Evolutionary conservation across 2,329 filamentous ascomycete genomes (phyloP).

Genomic region (Pyricularia sp.): DNA sequence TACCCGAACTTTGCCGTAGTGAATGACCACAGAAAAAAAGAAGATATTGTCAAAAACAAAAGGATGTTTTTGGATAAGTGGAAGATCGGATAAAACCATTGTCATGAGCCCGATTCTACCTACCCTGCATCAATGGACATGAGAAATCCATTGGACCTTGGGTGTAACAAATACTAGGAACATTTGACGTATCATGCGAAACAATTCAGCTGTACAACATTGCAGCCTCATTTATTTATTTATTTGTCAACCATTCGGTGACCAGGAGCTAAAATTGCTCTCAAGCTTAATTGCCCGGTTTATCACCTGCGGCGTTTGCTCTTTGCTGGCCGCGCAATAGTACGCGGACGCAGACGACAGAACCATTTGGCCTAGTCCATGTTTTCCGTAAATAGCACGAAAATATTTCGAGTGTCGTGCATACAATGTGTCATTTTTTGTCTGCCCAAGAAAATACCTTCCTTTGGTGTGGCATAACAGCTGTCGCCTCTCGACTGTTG

Average conservation of each 20-base stretch:
- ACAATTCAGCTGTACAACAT: not conserved
- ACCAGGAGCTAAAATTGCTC: not conserved
- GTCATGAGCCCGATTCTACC: not conserved
- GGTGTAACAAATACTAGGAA: not conserved
- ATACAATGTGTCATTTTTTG: not conserved
- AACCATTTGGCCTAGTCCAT: no score
- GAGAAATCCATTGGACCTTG: not conserved
- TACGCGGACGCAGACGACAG: no score
- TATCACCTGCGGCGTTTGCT: not conserved
- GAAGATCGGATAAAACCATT: not conserved
- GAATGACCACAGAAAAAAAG: no score
- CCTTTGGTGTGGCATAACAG: not conserved
- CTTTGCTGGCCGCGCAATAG: not conserved
- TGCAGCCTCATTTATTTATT: not conserved
- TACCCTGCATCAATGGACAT: not conserved
- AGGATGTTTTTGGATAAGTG: no score
- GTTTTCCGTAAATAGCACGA: not conserved
- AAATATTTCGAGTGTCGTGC: not conserved
- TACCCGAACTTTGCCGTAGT: no score
- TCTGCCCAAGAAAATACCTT: not conserved
- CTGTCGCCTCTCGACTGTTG: not conserved
- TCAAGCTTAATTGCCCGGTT: not conserved
- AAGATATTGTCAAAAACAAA: no score
- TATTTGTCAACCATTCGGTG: not conserved
- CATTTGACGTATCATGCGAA: not conserved